Percentiles rank a stretch among this genome's conserved stretches.
Evolutionary conservation across 73 alveolate species (phyloP).

Genomic region (Paramecium octaurelia): DNA sequence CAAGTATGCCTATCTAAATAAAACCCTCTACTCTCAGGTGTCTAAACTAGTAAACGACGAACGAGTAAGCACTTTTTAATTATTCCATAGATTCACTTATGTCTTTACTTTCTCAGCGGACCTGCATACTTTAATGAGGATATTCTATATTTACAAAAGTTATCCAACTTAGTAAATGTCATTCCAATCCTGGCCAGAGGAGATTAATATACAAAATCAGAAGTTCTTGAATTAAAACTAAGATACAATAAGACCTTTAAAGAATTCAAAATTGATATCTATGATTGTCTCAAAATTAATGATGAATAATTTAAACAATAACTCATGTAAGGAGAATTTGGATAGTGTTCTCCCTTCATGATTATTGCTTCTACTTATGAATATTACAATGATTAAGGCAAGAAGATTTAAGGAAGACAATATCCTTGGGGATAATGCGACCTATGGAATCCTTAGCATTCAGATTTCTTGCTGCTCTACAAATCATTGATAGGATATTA

Average conservation of each 20-base stretch:
- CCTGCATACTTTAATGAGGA: conserved; percentile 15
- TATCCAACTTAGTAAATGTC: conserved; percentile 39
- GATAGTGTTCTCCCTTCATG: conserved; percentile 40
- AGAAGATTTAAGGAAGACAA: conserved; percentile 47
- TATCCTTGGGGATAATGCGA: conserved; percentile 63
- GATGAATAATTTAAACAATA: background rate
- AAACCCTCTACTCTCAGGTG: background rate
- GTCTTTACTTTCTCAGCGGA: conserved; percentile 54
- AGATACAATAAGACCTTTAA: background rate
- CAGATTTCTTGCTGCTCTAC: conserved; percentile 43
- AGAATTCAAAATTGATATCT: conserved; percentile 5
- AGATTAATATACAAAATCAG: conserved; percentile 40
- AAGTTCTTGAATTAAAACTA: conserved; percentile 34
- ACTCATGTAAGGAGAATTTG: conserved; percentile 9
- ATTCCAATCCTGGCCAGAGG: conserved; percentile 62
- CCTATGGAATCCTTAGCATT: conserved; percentile 55
- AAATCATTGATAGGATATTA: conserved; percentile 40
- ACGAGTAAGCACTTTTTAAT: background rate
- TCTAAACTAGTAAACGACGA: background rate
- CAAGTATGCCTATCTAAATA: background rate
- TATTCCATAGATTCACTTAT: conserved; percentile 8
- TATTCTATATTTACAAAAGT: background rate
- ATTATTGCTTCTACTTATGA: conserved; percentile 45
- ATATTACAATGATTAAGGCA: background rate
- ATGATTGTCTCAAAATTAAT: conserved; percentile 31